Base-by-base conservation (phyloP, 2,329 filamentous ascomycete genomes). In the Exophiala phaeomuriformis region DNA sequence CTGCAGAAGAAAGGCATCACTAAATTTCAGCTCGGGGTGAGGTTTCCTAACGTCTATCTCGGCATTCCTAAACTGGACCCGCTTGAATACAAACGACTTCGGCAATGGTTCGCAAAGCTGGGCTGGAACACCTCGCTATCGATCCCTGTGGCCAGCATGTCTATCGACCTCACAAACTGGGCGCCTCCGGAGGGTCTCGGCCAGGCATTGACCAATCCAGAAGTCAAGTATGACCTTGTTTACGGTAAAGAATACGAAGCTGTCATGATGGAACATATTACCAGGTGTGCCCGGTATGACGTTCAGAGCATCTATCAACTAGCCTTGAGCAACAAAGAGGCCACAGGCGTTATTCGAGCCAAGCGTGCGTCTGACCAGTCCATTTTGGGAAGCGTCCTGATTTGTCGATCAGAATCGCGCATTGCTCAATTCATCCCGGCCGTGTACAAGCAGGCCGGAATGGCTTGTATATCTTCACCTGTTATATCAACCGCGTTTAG, bases 81-180 rank as follows among this genome's bases (percentile, higher is more conserved):
- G 1, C 71, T 77, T 3, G 81, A 84, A 62, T 75, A 79, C 10
- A 83, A 81, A 65, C 75, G 77, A 46, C 68, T 83, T 27, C 76
- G 81, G n/a, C 78, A 80, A 43, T 97, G 90, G 90, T 95, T 96
- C 67, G 81, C 84, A n/a, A 88, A 85, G 60, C 79, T 90, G 44
- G 90, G 91, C 9, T 96, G 90, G 90, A 90, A 94, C 64, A 85
- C 79, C 2, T 77, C 80, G 0, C 72, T 82, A 3, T 82, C 81
- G 1, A 76, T 79, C 7, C 74, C 81, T 0, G 77, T 86, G 0
- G 84, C 80, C 63, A 90, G 85, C 66, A 84, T 94, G 77, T 73
- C 83, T 2, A 84, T 93, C 35, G 85, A 89, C 61, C 72, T 94
- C n/a, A 69, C 76, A 28, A 78, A 76, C 8, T 95, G 89, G 89